phyloP scores from a whole-genome alignment of 306 rosid species.

The Fragaria iinumae region DNA sequence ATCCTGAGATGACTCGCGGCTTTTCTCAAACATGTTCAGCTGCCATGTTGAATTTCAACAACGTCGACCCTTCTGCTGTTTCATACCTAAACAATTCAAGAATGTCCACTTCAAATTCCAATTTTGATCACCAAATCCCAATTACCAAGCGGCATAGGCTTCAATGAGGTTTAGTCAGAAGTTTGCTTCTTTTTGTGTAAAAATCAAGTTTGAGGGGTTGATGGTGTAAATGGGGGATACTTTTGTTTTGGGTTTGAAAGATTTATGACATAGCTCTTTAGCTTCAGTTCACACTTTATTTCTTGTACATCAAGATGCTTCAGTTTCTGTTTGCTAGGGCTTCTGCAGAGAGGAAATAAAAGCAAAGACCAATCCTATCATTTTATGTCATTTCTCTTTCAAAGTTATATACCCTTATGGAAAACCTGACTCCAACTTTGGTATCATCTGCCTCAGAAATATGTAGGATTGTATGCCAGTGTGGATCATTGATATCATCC shows the following conservation, averaged over 20 bases:
- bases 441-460: constrained; percentile 9
- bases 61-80: constrained; percentile 17
- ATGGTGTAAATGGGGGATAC: constrained; percentile 50
- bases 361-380: constrained; percentile 4
- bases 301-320: constrained; percentile 8
- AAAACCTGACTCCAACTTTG: background rate
- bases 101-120: constrained; percentile 25
- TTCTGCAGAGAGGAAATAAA: background rate
- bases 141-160: constrained; percentile 49
- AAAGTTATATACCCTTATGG: background rate
- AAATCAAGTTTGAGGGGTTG: constrained; percentile 24
- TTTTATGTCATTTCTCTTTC: background rate
- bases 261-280: constrained; percentile 20
- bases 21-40: constrained; percentile 54
- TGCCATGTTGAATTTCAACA: constrained; percentile 47
- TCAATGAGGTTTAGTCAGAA: constrained; percentile 26
- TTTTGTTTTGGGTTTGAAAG: constrained; percentile 34
- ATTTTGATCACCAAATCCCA: constrained; percentile 26
- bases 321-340: background rate
- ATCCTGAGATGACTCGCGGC: constrained; percentile 24
- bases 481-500: constrained; percentile 18
- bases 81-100: constrained; percentile 33
- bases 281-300: constrained; percentile 11
- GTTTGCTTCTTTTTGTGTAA: constrained; percentile 10
- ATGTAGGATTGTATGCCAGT: background rate